Evolutionary conservation across 208 protist genomes (phyloP).

Genomic region (Crithidia bombi): DNA sequence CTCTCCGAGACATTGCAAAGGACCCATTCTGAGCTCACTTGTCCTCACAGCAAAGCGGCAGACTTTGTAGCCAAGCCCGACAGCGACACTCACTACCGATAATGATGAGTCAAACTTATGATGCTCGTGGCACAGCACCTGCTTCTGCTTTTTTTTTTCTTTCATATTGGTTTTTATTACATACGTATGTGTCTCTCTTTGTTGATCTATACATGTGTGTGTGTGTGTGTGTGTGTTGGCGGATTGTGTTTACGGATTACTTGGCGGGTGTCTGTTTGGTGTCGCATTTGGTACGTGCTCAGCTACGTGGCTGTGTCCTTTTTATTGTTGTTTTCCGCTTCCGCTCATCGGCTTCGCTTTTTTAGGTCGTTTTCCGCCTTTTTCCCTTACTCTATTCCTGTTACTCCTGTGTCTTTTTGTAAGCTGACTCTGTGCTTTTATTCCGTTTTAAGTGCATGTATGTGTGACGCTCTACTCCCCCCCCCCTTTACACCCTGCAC

Average conservation of each 20-base stretch:
- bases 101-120: no score
- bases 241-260: background rate
- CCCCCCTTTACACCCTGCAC: no score
- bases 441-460: background rate
- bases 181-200: background rate
- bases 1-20: conserved; percentile 9
- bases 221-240: conserved; percentile 3
- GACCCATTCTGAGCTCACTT: conserved; percentile 6
- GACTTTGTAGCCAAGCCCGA: background rate
- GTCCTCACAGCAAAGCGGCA: background rate
- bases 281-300: no score
- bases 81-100: background rate
- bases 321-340: background rate
- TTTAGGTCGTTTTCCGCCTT: conserved; percentile 3
- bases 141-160: conserved; percentile 13
- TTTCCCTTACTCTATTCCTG: conserved; percentile 8
- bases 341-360: background rate
- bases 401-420: background rate
- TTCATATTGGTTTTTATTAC: background rate
- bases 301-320: background rate
- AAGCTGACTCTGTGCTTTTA: background rate
- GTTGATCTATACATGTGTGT: conserved; percentile 5
- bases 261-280: background rate
- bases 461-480: no score
- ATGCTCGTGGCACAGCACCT: no score